Evolutionary conservation across 2,329 filamentous ascomycete genomes (phyloP).

Genomic region (Colletotrichum sansevieriae): DNA sequence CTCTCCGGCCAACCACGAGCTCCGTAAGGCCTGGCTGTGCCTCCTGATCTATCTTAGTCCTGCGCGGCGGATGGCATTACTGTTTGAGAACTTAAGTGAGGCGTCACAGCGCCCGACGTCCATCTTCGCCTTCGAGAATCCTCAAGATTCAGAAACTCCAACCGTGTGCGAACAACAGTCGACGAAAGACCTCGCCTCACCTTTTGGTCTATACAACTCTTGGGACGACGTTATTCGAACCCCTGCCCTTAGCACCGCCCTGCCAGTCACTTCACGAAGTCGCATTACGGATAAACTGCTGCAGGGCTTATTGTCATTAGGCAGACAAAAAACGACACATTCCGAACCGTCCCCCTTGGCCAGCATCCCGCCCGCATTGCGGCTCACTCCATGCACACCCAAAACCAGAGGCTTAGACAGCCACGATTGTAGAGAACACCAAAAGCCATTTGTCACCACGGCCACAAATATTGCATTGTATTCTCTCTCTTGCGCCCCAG

Average conservation of each 20-base stretch:
- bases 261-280: neutral
- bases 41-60: constrained; percentile 13
- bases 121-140: constrained; percentile 14
- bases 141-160: neutral
- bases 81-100: constrained; percentile 14
- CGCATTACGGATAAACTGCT: neutral
- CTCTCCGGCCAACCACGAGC: constrained; percentile 20
- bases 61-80: constrained; percentile 11
- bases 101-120: constrained; percentile 2
- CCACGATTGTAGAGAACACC: constrained; percentile 4
- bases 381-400: constrained; percentile 11
- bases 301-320: neutral
- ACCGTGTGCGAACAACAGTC: constrained; percentile 3
- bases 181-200: neutral
- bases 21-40: constrained; percentile 4
- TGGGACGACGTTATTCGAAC: constrained; percentile 35
- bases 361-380: constrained; percentile 20
- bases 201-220: constrained; percentile 3
- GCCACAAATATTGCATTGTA: constrained; percentile 16
- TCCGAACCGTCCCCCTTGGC: neutral
- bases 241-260: constrained; percentile 30
- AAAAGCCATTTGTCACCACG: constrained; percentile 9
- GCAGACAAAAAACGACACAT: neutral
- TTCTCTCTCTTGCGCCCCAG: constrained; percentile 11
- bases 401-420: constrained; percentile 12